These are phyloP conservation scores for Trematosphaeria pertusa DNA, from an alignment of 2,329 filamentous ascomycete genomes.

Conservation along the genomic window DNA sequence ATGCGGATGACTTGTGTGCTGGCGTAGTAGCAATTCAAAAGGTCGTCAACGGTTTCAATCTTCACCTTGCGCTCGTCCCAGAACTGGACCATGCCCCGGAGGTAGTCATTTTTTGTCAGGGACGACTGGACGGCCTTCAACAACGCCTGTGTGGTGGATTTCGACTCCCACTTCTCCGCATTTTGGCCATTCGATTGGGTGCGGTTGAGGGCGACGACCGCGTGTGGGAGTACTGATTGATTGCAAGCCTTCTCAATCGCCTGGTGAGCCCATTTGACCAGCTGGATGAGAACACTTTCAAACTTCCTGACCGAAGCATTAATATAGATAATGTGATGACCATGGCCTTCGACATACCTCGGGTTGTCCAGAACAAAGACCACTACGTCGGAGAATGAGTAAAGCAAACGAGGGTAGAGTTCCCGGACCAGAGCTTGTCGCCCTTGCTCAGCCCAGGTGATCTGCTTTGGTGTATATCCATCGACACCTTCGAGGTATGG, in stretches of 20 bases:
- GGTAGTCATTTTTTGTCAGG: no score
- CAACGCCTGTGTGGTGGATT: no score
- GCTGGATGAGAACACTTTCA: slow-evolving; percentile 49
- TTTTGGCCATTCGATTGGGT: no score
- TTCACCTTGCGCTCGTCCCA: background rate
- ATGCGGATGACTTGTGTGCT: slow-evolving; percentile 8
- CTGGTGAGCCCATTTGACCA: slow-evolving; percentile 60
- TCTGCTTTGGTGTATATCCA: no score
- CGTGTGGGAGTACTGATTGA: slow-evolving; percentile 62
- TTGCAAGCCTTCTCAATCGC: slow-evolving; percentile 62
- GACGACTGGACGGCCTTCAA: no score
- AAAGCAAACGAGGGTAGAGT: slow-evolving; percentile 50
- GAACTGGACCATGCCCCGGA: no score
- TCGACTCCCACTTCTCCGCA: no score
- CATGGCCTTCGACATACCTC: slow-evolving; percentile 36
- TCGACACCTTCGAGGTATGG: no score
- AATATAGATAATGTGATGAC: no score
- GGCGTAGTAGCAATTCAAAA: slow-evolving; percentile 8
- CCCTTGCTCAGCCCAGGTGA: no score
- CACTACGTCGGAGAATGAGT: slow-evolving; percentile 52
- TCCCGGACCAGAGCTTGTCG: slow-evolving; percentile 49
- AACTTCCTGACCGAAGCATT: no score
- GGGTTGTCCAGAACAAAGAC: slow-evolving; percentile 51
- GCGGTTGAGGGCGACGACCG: slow-evolving; percentile 61
- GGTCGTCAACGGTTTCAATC: background rate